phyloP scores from a whole-genome alignment of 768 basidiomycete genomes.

The Lactifluus volemus region DNA sequence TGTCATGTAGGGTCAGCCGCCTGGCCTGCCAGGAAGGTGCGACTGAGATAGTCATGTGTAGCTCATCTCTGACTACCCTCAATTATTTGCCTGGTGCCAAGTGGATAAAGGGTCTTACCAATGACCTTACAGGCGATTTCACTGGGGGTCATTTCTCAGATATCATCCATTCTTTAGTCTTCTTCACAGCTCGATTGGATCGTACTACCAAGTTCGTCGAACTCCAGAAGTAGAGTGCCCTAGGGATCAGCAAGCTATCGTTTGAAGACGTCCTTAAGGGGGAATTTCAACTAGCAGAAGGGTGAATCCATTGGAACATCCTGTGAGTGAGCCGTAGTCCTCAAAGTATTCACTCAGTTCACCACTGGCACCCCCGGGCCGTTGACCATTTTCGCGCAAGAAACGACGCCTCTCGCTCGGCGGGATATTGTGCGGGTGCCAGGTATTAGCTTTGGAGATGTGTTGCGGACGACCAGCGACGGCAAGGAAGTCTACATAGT shows the following conservation, averaged over 20 bases:
- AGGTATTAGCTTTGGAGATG: slow-evolving; percentile 33
- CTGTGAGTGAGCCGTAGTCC: slow-evolving; percentile 46
- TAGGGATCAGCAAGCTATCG: slow-evolving; percentile 73
- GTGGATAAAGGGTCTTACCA: slow-evolving; percentile 41
- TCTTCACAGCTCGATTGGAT: slow-evolving; percentile 70
- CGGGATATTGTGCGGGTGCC: slow-evolving; percentile 71
- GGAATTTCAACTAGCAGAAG: slow-evolving; percentile 78
- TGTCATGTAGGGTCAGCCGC: slow-evolving; percentile 32
- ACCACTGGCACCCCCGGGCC: slow-evolving; percentile 27
- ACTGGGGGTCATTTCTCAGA: slow-evolving; percentile 71
- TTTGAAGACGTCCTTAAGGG: slow-evolving; percentile 85
- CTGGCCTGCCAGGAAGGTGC: no score
- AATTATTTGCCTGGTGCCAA: slow-evolving; percentile 25
- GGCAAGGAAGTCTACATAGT: slow-evolving; percentile 63
- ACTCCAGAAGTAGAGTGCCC: slow-evolving; percentile 87
- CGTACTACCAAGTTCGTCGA: slow-evolving; percentile 56
- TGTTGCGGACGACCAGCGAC: slow-evolving; percentile 59
- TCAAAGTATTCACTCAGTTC: neutral
- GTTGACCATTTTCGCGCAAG: slow-evolving; percentile 57
- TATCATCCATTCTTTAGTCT: slow-evolving; percentile 72
- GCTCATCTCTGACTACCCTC: slow-evolving; percentile 12
- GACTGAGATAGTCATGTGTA: no score
- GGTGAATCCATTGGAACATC: slow-evolving; percentile 89
- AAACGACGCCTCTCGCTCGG: slow-evolving; percentile 74
- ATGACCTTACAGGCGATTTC: slow-evolving; percentile 50